Evolutionary conservation across 768 basidiomycete genomes (phyloP), one percentile per base, ranked within the genome.

Genomic region (Steccherinum ochraceum): DNA sequence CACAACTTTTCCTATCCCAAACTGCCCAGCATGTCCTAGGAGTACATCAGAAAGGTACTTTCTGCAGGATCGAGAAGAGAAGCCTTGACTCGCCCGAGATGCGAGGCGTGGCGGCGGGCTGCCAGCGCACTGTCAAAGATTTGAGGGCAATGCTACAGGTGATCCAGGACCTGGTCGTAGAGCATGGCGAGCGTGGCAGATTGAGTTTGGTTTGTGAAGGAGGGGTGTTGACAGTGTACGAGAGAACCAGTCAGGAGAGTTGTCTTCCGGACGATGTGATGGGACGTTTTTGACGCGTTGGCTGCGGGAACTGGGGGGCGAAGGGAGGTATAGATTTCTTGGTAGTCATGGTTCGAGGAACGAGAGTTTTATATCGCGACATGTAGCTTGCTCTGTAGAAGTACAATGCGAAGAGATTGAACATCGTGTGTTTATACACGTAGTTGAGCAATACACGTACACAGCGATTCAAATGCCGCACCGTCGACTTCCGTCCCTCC

Each of bases 1-100:
- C 81, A 0, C 86, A 88, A 60, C 65, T 88, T 12, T 83, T 76
- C 61, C 74, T 89, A 49, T 86, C 87, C 4, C 81, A 83, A 60
- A 88, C 83, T 0, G 67, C 74, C 1, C 74, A 79, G 56, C 72
- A 81, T 52, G 81, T 78, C 60, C 67, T 86, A 48, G 86, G 76
- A 0, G 66, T 76, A 40, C 86, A 89, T 61, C 59, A 68, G 12
- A 63, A 70, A 2, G 86, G 86, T 1, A 64, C 39, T 1, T 88
- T 89, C 63, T 57, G 61, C 3, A 62, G 67, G 10, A 66, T 84
- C 5, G 66, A 73, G 46, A 83, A 83, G 62, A 59, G 67, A 49
- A 59, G 64, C 21, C 50, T 71, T 25, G 61, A 56, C 4, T 43
- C 46, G 21, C 30, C 53, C 10, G 61, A 56, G 51, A 45, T 58